Conservation (phyloP, 2,329 filamentous ascomycete genomes). For the Fonsecaea erecta region DNA sequence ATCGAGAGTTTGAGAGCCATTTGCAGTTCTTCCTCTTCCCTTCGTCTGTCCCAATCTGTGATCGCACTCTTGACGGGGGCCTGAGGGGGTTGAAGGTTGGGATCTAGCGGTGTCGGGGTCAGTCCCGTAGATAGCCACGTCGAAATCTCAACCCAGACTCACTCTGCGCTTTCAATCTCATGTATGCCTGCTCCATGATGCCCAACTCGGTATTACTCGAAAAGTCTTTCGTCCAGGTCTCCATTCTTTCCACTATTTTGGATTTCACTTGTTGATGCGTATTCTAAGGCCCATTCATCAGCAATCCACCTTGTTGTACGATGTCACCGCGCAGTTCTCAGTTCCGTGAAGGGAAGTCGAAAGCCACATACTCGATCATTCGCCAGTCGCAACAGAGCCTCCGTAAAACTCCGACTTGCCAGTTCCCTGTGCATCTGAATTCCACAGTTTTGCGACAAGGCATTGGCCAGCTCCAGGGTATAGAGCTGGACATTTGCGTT, state of each 20-base stretch:
- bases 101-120: constrained; percentile 62
- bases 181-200: constrained; percentile 96
- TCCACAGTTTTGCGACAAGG: constrained; percentile 89
- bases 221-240: constrained; percentile 96
- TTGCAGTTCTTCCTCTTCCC: constrained; percentile 96
- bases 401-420: constrained; percentile 89
- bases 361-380: constrained; percentile 68
- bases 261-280: constrained; percentile 95
- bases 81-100: constrained; percentile 85
- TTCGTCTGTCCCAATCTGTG: constrained; percentile 85
- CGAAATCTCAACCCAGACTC: constrained; percentile 36
- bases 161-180: constrained; percentile 77
- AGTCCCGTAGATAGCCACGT: constrained; percentile 3
- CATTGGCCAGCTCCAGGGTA: constrained; percentile 87
- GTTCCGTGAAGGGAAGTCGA: not conserved
- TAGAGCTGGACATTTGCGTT: constrained; percentile 97
- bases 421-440: constrained; percentile 85
- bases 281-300: constrained; percentile 59
- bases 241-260: constrained; percentile 96
- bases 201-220: constrained; percentile 84
- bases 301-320: constrained; percentile 20
- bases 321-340: not conserved
- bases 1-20: constrained; percentile 93
- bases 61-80: constrained; percentile 92
- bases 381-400: constrained; percentile 86